A percentile compares a stretch with the other conserved stretches of the same genome.
Conservation (phyloP, 169 alveolate species). For the Plasmodium gallinaceum region DNA sequence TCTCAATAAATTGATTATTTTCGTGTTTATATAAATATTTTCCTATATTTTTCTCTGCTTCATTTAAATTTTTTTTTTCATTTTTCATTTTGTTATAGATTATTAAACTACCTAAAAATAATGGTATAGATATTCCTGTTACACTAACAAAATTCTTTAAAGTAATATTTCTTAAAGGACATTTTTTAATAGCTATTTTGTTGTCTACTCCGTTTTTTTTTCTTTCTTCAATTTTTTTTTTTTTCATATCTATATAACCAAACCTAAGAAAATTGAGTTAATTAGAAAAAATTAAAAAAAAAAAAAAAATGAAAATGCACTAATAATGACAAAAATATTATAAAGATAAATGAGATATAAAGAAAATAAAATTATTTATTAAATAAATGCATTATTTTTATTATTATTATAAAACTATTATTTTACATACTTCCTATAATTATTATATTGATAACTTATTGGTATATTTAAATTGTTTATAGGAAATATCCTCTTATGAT, state of each 20-base stretch:
- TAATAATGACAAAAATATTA: background rate
- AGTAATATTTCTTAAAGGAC: conserved; percentile 33
- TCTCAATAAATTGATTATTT: background rate
- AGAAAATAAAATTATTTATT: background rate
- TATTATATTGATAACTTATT: conserved; percentile 3
- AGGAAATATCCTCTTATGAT: conserved; percentile 15
- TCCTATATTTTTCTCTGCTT: conserved; percentile 47
- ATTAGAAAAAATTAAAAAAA: too few relatives aligned
- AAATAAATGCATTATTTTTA: background rate
- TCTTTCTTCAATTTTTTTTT: conserved; percentile 23
- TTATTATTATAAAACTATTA: background rate
- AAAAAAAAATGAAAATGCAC: background rate
- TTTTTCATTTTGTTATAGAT: conserved; percentile 39
- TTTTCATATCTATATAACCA: conserved; percentile 36
- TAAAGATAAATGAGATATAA: background rate
- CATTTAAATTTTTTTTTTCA: conserved; percentile 53
- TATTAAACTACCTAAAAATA: conserved; percentile 37
- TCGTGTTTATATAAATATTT: conserved; percentile 63
- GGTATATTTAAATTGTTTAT: conserved; percentile 48
- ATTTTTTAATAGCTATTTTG: background rate
- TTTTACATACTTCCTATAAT: conserved; percentile 41
- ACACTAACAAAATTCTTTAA: conserved; percentile 26
- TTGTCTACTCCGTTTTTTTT: conserved; percentile 18
- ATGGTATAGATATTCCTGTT: conserved; percentile 47
- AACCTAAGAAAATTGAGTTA: conserved; percentile 4